Evolutionary conservation across 352 stramenopile genomes (phyloP).

Genomic region (Blastocystis sp.): DNA sequence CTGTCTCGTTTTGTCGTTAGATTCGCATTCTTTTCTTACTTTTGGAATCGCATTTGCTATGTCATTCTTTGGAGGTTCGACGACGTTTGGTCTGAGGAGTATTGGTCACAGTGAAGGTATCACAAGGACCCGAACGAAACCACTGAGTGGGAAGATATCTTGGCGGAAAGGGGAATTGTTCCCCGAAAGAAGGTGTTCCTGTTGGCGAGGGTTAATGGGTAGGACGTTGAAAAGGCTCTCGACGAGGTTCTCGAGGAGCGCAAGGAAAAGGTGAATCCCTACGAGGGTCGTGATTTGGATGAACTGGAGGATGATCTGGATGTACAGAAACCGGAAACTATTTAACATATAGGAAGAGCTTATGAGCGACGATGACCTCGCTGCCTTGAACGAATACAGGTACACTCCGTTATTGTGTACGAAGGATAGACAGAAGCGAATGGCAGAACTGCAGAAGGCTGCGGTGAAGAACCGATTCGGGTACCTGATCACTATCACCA

Average conservation of each 20-base stretch:
- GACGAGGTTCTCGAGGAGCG: constrained; percentile 65
- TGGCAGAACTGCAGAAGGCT: constrained; percentile 66
- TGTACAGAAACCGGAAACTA: constrained; percentile 26
- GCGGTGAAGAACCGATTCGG: constrained; percentile 78
- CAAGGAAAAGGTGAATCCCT: constrained; percentile 68
- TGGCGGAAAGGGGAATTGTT: constrained; percentile 54
- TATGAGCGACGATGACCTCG: constrained; percentile 68
- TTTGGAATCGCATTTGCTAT: not conserved
- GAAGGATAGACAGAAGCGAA: constrained; percentile 56
- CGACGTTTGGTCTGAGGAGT: constrained; percentile 1
- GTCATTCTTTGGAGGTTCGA: constrained; percentile 67
- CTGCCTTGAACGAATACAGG: constrained; percentile 67
- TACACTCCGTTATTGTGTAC: not conserved
- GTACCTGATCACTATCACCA: constrained; percentile 83
- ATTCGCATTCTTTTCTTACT: not conserved
- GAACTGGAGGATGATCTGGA: constrained; percentile 73
- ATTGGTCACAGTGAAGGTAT: constrained; percentile 30
- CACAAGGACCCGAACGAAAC: constrained; percentile 68
- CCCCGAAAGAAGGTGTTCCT: constrained; percentile 53
- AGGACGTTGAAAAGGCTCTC: constrained; percentile 67
- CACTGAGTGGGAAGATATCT: constrained; percentile 68
- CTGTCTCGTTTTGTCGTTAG: not conserved
- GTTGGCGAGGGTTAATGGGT: too few species aligned
- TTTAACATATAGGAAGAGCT: constrained; percentile 69
- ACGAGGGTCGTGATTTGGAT: constrained; percentile 71